Conservation (phyloP, 768 basidiomycete genomes). For the Termitomyces bulborhizus region DNA sequence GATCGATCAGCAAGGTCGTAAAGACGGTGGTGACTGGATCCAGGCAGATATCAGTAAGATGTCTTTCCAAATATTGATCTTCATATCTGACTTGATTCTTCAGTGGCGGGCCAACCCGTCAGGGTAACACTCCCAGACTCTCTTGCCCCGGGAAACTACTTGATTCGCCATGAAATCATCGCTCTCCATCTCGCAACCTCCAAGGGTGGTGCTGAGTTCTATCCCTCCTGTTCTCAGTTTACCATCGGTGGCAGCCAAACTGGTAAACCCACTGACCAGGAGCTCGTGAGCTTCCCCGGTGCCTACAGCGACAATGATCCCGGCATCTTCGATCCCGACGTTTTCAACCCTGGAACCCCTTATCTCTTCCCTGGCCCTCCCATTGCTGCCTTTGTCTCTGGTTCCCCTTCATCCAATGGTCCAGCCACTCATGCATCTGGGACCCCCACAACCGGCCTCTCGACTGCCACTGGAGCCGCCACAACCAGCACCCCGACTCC, state of each 20-base stretch:
- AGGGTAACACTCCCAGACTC: conserved; percentile 40
- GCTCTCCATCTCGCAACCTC: conserved; percentile 60
- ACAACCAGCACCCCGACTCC: neutral
- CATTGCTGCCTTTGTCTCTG: conserved; percentile 35
- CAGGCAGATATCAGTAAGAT: conserved; percentile 49
- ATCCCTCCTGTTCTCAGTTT: conserved; percentile 64
- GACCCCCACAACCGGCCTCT: neutral
- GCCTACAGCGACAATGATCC: conserved; percentile 67
- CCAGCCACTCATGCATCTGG: neutral
- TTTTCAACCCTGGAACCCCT: conserved; percentile 23
- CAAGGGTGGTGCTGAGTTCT: conserved; percentile 70
- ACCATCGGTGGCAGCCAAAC: conserved; percentile 47
- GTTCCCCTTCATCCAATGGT: neutral
- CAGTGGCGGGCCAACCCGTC: conserved; percentile 36
- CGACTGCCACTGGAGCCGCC: conserved; percentile 7
- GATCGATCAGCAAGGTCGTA: conserved; percentile 47
- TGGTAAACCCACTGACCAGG: conserved; percentile 36
- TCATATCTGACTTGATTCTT: neutral
- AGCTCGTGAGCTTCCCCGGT: conserved; percentile 65
- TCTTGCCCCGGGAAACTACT: conserved; percentile 63
- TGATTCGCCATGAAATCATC: conserved; percentile 77
- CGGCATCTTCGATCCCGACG: conserved; percentile 57
- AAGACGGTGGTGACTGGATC: conserved; percentile 36
- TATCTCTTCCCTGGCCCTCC: conserved; percentile 51
- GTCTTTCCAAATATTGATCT: neutral